Evolutionary conservation across 805 yeast species (phyloP).

Genomic region (Starmera dryadoides): DNA sequence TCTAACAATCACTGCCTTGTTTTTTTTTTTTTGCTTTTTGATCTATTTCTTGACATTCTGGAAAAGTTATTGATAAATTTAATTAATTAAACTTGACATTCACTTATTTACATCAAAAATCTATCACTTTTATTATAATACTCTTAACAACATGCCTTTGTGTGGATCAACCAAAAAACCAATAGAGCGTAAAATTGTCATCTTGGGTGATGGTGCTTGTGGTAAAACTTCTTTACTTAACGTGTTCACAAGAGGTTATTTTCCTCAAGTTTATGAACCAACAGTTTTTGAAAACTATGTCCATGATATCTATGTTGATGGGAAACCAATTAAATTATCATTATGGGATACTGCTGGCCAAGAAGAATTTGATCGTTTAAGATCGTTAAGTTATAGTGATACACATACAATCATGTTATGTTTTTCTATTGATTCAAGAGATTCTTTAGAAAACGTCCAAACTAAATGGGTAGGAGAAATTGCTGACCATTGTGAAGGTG

Average conservation of each 20-base stretch:
- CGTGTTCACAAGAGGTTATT: conserved; percentile 94
- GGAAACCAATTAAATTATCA: conserved; percentile 84
- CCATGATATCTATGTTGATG: conserved; percentile 94
- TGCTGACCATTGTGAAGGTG: conserved; percentile 95
- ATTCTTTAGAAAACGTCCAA: conserved; percentile 90
- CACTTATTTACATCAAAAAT: background rate
- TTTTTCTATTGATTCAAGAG: conserved; percentile 89
- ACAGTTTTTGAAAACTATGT: conserved; percentile 96
- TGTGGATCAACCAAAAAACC: conserved; percentile 40
- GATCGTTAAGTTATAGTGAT: conserved; percentile 89
- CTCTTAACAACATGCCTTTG: conserved; percentile 36
- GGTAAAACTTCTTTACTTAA: conserved; percentile 94
- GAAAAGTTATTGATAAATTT: too few species aligned
- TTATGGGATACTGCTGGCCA: conserved; percentile 99
- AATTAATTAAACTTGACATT: too few species aligned
- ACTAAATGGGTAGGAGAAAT: conserved; percentile 97
- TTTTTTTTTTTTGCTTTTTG: too few species aligned
- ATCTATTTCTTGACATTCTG: too few species aligned
- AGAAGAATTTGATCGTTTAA: conserved; percentile 91
- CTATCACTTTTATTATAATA: too few species aligned
- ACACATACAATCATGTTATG: conserved; percentile 97
- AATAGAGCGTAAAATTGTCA: conserved; percentile 89
- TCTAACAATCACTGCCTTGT: too few species aligned
- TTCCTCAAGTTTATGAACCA: conserved; percentile 97
- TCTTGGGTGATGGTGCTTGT: conserved; percentile 97